Conservation (phyloP, 805 yeast genomes). For the Metschnikowia continentalis region DNA sequence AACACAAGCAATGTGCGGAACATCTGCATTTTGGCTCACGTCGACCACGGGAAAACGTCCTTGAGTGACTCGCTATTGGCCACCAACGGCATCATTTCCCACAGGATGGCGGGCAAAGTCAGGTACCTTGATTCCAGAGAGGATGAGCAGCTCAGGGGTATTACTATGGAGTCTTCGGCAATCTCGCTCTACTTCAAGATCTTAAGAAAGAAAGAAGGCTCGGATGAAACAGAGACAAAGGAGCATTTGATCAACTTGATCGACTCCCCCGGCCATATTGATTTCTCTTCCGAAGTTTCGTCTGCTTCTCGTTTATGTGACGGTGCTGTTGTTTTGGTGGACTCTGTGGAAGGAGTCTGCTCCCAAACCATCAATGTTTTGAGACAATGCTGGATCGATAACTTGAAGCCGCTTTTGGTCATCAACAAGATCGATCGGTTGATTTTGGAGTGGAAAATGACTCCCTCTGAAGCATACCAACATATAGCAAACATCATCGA, state of each 20-base stretch:
- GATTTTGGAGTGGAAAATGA: slow-evolving; percentile 72
- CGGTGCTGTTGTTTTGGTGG: slow-evolving; percentile 93
- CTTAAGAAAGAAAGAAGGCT: slow-evolving; percentile 35
- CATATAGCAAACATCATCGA: slow-evolving; percentile 79
- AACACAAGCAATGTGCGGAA: slow-evolving; percentile 73
- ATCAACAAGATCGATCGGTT: slow-evolving; percentile 88
- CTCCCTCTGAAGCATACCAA: slow-evolving; percentile 79
- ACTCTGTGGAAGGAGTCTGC: slow-evolving; percentile 97
- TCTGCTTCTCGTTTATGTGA: slow-evolving; percentile 95
- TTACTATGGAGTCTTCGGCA: slow-evolving; percentile 96
- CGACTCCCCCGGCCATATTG: slow-evolving; percentile 99
- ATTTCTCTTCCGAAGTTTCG: slow-evolving; percentile 92
- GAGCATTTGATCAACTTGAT: slow-evolving; percentile 88
- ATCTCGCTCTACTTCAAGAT: slow-evolving; percentile 87
- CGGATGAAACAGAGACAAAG: slow-evolving; percentile 41
- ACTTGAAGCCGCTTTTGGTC: slow-evolving; percentile 81
- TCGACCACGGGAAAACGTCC: slow-evolving; percentile 97
- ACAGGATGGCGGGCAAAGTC: slow-evolving; percentile 90
- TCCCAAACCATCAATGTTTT: slow-evolving; percentile 94
- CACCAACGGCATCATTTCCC: slow-evolving; percentile 94
- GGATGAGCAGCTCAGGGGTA: slow-evolving; percentile 94
- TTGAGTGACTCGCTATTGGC: slow-evolving; percentile 89
- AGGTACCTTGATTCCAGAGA: slow-evolving; percentile 89
- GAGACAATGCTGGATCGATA: slow-evolving; percentile 94
- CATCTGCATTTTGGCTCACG: slow-evolving; percentile 95